Percentiles rank a stretch among this genome's conserved stretches.
phyloP scores from a whole-genome alignment of 2,329 filamentous ascomycete species.

The Fusarium tanahbumbuense region DNA sequence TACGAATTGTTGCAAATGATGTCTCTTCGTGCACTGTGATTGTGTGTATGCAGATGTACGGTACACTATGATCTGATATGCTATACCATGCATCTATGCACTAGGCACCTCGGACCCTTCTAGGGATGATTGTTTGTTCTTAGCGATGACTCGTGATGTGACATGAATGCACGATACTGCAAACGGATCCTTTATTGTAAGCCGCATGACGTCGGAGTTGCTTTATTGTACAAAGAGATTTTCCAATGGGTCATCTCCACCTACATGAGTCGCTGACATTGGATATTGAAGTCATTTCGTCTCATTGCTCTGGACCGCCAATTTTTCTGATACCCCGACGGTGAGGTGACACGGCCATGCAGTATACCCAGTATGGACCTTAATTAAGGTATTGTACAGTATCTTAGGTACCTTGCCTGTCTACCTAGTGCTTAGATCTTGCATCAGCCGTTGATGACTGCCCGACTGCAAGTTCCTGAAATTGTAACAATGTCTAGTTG shows the following conservation, averaged over 20 bases:
- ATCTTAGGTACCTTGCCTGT: background rate
- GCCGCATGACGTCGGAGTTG: slow-evolving; percentile 11
- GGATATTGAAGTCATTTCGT: background rate
- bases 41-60: background rate
- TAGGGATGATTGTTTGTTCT: background rate
- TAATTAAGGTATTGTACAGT: background rate
- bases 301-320: background rate
- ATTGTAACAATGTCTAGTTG: slow-evolving; percentile 16
- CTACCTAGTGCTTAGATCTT: background rate
- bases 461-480: slow-evolving; percentile 21
- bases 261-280: background rate
- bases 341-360: background rate
- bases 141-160: background rate
- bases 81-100: background rate
- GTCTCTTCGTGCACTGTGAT: background rate
- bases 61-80: background rate
- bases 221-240: slow-evolving; percentile 14
- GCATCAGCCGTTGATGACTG: background rate
- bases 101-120: background rate
- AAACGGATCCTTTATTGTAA: slow-evolving; percentile 1
- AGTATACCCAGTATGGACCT: too few relatives aligned
- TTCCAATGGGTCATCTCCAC: slow-evolving; percentile 4
- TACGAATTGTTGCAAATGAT: slow-evolving; percentile 15
- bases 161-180: background rate
- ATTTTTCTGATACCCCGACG: background rate